phyloP scores from a whole-genome alignment of 805 yeast genomes.

The Jamesozyma jinghongensis region DNA sequence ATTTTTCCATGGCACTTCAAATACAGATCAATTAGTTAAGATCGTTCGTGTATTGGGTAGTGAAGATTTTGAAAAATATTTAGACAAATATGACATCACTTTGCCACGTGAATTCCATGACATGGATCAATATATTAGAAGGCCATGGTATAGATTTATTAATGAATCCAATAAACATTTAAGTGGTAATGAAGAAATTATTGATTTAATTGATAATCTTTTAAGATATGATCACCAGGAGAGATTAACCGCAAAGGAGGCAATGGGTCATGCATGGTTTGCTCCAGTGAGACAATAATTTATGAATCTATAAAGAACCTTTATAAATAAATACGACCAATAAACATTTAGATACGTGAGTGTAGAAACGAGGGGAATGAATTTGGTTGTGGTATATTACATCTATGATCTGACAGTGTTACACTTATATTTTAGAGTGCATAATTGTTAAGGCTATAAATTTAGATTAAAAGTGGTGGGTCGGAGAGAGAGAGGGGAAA shows the following conservation, averaged over 20 bases:
- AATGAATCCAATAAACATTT: constrained; percentile 60
- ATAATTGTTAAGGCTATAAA: too few species aligned
- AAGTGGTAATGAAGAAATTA: constrained; percentile 53
- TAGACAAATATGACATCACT: constrained; percentile 59
- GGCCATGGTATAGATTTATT: constrained; percentile 80
- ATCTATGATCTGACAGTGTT: too few species aligned
- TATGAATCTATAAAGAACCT: too few species aligned
- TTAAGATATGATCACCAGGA: constrained; percentile 82
- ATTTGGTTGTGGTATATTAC: too few species aligned
- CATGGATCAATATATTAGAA: constrained; percentile 64
- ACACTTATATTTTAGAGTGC: too few species aligned
- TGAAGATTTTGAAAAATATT: constrained; percentile 60
- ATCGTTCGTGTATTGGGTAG: constrained; percentile 85
- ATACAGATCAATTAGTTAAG: constrained; percentile 84
- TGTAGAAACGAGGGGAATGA: too few species aligned
- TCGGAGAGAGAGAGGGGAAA: too few species aligned
- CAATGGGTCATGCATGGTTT: constrained; percentile 53
- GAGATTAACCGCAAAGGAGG: constrained; percentile 81
- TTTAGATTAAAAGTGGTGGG: too few species aligned
- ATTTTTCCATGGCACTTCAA: constrained; percentile 83
- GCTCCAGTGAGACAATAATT: constrained; percentile 15
- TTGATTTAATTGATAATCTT: constrained; percentile 73
- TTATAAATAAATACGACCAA: too few species aligned
- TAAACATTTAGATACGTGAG: too few species aligned
- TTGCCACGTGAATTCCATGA: constrained; percentile 71